Evolutionary conservation across 2,329 filamentous ascomycete genomes (phyloP).

Genomic region (Aureobasidium sp.): DNA sequence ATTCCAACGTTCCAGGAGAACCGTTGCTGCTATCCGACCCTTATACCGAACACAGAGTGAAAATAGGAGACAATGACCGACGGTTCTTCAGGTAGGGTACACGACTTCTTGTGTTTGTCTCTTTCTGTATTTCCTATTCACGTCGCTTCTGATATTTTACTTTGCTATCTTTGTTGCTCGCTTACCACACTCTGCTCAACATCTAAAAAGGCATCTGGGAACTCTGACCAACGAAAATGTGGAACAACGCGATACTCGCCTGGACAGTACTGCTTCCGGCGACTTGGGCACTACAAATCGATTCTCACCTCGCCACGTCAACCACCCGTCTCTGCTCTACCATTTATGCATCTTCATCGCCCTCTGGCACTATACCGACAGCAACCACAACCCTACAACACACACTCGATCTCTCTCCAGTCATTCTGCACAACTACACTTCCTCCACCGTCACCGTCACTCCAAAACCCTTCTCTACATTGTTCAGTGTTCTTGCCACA

Average conservation of each 20-base stretch:
- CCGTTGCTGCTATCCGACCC: not conserved
- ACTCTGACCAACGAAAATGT: not conserved
- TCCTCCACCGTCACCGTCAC: not conserved
- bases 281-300: not conserved
- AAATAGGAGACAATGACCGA: not conserved
- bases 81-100: not conserved
- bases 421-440: not conserved
- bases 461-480: not conserved
- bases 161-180: not conserved
- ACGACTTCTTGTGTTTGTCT: not conserved
- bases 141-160: not conserved
- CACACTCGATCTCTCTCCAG: not conserved
- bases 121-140: not conserved
- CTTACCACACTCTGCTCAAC: not conserved
- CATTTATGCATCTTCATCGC: not conserved
- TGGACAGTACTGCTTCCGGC: not conserved
- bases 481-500: not conserved
- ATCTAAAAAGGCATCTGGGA: not conserved
- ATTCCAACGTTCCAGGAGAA: conserved; percentile 8
- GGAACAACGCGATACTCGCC: not conserved
- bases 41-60: not conserved
- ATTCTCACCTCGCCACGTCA: not conserved
- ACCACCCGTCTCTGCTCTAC: not conserved
- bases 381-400: not conserved
- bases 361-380: not conserved